phyloP scores from a whole-genome alignment of 2,329 filamentous ascomycete genomes.

The Dothideomycetes sp. region DNA sequence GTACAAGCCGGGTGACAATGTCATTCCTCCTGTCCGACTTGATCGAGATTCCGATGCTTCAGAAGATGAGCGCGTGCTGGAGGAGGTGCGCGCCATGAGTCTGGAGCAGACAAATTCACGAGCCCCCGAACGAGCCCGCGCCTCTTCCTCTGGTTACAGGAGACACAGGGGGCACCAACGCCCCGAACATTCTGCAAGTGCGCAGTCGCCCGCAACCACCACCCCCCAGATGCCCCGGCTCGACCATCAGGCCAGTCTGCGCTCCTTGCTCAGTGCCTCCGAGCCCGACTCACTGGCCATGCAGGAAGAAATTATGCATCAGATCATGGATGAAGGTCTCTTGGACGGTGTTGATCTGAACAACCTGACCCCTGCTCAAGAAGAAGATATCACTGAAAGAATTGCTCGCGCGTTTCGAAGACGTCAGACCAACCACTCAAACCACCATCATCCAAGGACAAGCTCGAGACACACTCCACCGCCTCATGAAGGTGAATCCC shows the following conservation, averaged over 20 bases:
- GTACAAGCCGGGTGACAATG: slow-evolving; percentile 72
- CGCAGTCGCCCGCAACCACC: not conserved
- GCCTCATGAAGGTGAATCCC: no score
- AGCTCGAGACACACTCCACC: not conserved
- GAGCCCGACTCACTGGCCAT: slow-evolving; percentile 70
- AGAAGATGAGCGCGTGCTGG: slow-evolving; percentile 47
- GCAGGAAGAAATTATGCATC: slow-evolving; percentile 77
- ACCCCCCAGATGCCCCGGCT: slow-evolving; percentile 42
- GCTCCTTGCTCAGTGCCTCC: slow-evolving; percentile 71
- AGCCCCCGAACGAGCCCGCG: no score
- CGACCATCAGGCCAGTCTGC: slow-evolving; percentile 80
- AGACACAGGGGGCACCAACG: slow-evolving; percentile 9
- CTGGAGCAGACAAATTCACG: no score
- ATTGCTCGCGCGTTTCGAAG: slow-evolving; percentile 83
- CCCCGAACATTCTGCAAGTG: slow-evolving; percentile 22
- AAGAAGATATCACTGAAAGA: slow-evolving; percentile 81
- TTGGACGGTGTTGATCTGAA: slow-evolving; percentile 82
- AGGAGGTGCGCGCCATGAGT: slow-evolving; percentile 63
- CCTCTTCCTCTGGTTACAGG: no score
- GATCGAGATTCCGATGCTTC: slow-evolving; percentile 41
- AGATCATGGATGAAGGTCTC: slow-evolving; percentile 79
- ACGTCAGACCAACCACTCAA: slow-evolving; percentile 32
- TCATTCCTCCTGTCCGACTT: slow-evolving; percentile 54
- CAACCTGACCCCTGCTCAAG: slow-evolving; percentile 70
- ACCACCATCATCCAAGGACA: not conserved